Base-by-base conservation (phyloP, 257 asterid genomes). In the Jacaranda copaia region DNA sequence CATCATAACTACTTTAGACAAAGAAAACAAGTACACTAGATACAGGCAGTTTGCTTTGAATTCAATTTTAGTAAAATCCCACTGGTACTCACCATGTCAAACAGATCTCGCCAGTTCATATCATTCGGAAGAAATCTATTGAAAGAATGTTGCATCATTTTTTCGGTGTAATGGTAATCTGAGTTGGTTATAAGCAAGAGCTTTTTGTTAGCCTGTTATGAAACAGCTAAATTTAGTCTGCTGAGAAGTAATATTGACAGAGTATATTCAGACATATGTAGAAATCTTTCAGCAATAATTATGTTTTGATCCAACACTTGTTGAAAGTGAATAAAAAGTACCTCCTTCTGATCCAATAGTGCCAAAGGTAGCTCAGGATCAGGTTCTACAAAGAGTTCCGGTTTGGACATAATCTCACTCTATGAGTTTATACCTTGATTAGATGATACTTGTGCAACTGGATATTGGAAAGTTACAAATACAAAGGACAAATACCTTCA, bases 311-410 rank as follows among this genome's bases (percentile, higher is more conserved):
- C 53, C 38, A 77, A 52, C 35, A 65, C 60, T 57, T 38, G 39
- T n/a, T 25, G 59, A 58, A 72, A 48, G 72, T 49, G 62, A 74
- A 39, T 38, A 57, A 20, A 71, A 78, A 56, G 48, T 81, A 91
- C 98, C 95, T 93, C 98, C 63, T 91, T 91, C 84, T 93, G 98
- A 83, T 93, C 98, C 85, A 93, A 80, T 45, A 93, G 78, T 62
- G 98, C 97, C 89, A 93, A 89, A 62, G 98, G 98, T 77, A 93
- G 93, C 90, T 91, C 94, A 5, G 96, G 97, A 87, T 93, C 98
- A 77, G 97, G 98, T 73, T 91, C 98, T 58, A 93, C 97, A 84
- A 91, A 93, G 78, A 89, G 87, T 82, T 93, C 97, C 61, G 98
- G 98, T 77, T 82, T 93, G 78, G 98, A 91, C 98, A 91, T 93